Evolutionary conservation across 2,329 filamentous ascomycete genomes (phyloP).

Genomic region (Claviceps capensis): DNA sequence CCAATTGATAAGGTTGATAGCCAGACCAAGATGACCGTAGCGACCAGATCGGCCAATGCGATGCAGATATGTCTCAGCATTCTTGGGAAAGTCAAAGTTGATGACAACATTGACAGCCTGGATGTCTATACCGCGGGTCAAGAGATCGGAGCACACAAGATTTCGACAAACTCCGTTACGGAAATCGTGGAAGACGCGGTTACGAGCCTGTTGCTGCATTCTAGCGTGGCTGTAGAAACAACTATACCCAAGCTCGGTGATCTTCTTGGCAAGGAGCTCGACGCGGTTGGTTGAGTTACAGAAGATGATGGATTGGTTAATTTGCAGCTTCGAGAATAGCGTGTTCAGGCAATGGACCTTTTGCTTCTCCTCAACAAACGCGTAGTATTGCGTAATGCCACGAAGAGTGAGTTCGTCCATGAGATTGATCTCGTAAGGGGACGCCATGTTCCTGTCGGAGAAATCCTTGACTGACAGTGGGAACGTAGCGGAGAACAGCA

Average conservation of each 20-base stretch:
- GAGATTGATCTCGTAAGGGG: conserved; percentile 95
- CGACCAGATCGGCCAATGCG: conserved; percentile 95
- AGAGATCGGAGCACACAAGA: conserved; percentile 90
- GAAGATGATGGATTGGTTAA: conserved; percentile 99
- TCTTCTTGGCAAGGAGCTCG: conserved; percentile 95
- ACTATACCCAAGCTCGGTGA: conserved; percentile 96
- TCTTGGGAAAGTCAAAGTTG: conserved; percentile 99
- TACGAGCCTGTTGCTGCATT: conserved; percentile 93
- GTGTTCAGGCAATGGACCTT: conserved; percentile 99
- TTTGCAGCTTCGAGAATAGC: conserved; percentile 95
- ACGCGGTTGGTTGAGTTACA: conserved; percentile 99
- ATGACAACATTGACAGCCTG: conserved; percentile 99
- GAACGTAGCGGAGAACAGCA: conserved; percentile 98
- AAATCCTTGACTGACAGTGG: conserved; percentile 95
- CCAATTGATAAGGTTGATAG: conserved; percentile 99
- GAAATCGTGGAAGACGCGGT: conserved; percentile 98
- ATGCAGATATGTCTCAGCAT: conserved; percentile 96
- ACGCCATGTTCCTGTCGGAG: conserved; percentile 94
- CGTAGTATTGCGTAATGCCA: conserved; percentile 98
- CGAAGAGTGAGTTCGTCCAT: conserved; percentile 98
- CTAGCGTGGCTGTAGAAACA: conserved; percentile 99
- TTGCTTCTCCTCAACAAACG: conserved; percentile 97
- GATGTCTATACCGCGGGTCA: conserved; percentile 98
- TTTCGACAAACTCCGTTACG: conserved; percentile 96
- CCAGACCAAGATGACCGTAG: conserved; percentile 91